Base-by-base conservation (phyloP, 768 basidiomycete species). In the Tephrocybe sp. region DNA sequence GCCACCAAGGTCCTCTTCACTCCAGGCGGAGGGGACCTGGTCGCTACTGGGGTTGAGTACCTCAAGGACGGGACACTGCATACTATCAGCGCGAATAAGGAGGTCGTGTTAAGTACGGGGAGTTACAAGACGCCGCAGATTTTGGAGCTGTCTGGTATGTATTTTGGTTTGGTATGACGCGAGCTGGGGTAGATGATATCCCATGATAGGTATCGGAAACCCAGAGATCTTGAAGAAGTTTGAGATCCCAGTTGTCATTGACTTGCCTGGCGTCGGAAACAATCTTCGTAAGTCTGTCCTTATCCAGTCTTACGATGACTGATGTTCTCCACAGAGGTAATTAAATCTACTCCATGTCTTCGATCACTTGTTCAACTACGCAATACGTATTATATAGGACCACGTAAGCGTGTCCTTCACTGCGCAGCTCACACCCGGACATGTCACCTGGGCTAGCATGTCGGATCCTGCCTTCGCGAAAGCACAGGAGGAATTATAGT, bases 241-340 rank as follows among this genome's bases (percentile, higher is more conserved):
- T 11, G 42, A 27, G 4, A 48, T 53, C n/a, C n/a, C 39, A 5
- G 26, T 35, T n/a, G 40, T 49, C 22, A 11, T 53, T 9, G 25
- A 53, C 13, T 34, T 53, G 13, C 52, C 52, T 7, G 52, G 52
- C 6, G 52, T 53, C 9, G 52, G 52, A 34, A 53, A 28, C 4
- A 53, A 53, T 35, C 45, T 48, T 15, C 52, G 52, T 53, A 27
- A 21, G 52, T 39, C n/a, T n/a, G n/a, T 11, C 12, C 27, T 21
- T 12, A 38, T 8, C n/a, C 11, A n/a, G n/a, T 5, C 15, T 2
- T 36, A 35, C 16, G 2, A n/a, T 12, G n/a, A 1, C 11, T 27
- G 35, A 47, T 18, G 22, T 7, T 12, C 32, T 28, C 15, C n/a
- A n/a, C 11, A 38, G 37, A 37, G 12, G n/a, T 38, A 26, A n/a